phyloP scores from a whole-genome alignment of 1,284 basidiomycete species.

The Moesziomyces parantarcticus region DNA sequence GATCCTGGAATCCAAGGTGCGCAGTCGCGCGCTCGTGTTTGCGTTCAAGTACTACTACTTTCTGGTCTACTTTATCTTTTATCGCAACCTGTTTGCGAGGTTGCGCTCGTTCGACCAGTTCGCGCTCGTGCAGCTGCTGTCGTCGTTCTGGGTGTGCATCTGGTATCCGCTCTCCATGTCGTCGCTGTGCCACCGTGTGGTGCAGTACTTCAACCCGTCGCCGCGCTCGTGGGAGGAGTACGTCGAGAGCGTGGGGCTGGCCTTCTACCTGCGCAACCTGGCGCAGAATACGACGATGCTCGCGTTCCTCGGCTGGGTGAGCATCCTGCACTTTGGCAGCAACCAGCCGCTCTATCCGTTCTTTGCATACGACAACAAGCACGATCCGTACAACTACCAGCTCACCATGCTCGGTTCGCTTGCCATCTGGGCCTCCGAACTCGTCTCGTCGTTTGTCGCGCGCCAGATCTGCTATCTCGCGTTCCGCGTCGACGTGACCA shows the following conservation, averaged over 20 bases:
- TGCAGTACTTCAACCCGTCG: constrained; percentile 70
- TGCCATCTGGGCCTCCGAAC: constrained; percentile 72
- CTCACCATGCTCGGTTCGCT: constrained; percentile 72
- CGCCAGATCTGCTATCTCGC: constrained; percentile 69
- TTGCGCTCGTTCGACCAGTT: constrained; percentile 68
- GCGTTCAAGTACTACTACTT: constrained; percentile 71
- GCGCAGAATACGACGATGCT: constrained; percentile 73
- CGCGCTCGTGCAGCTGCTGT: constrained; percentile 72
- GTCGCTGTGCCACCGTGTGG: constrained; percentile 68
- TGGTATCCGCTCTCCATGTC: constrained; percentile 73
- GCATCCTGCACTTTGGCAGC: constrained; percentile 71
- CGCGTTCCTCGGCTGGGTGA: constrained; percentile 70
- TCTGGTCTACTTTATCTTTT: constrained; percentile 68
- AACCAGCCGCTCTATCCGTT: constrained; percentile 73
- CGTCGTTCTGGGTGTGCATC: constrained; percentile 71
- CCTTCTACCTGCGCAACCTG: constrained; percentile 72
- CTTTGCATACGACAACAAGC: constrained; percentile 71
- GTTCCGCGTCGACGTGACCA: constrained; percentile 71
- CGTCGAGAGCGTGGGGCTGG: constrained; percentile 70
- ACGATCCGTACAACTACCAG: constrained; percentile 73
- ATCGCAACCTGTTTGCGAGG: constrained; percentile 69
- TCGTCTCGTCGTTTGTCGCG: constrained; percentile 71
- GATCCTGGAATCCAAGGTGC: constrained; percentile 72
- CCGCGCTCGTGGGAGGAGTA: constrained; percentile 72
- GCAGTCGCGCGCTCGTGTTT: constrained; percentile 72